These are phyloP conservation scores for Pichia sp. DNA, from an alignment of 1,139 yeast species.

Conservation along the genomic window DNA sequence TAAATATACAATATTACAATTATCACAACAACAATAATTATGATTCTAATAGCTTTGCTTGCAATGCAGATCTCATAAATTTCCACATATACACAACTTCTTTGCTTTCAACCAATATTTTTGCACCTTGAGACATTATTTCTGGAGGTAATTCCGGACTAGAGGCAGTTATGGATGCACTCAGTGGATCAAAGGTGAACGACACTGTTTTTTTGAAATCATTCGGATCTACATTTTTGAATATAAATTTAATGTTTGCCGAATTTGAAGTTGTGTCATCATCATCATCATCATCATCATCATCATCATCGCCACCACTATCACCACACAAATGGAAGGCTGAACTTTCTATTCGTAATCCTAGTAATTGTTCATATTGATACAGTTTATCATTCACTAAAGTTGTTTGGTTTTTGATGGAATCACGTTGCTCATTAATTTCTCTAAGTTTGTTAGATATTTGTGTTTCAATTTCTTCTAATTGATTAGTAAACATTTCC, in stretches of 20 bases:
- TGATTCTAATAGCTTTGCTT: background rate
- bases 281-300: constrained; percentile 23
- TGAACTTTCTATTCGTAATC: constrained; percentile 35
- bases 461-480: constrained; percentile 19
- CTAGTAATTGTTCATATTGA: constrained; percentile 43
- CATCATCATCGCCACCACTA: constrained; percentile 19
- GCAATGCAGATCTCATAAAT: constrained; percentile 28
- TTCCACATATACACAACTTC: constrained; percentile 41
- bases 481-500: constrained; percentile 17
- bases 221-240: constrained; percentile 43
- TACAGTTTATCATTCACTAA: constrained; percentile 32
- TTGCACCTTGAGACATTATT: constrained; percentile 13
- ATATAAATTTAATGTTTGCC: constrained; percentile 36
- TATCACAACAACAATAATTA: background rate
- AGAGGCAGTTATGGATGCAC: constrained; percentile 33
- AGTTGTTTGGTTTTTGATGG: constrained; percentile 22
- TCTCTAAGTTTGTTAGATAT: constrained; percentile 18
- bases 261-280: constrained; percentile 21
- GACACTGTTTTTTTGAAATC: constrained; percentile 39
- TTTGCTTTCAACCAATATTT: constrained; percentile 34
- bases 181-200: constrained; percentile 36
- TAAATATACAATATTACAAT: background rate
- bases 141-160: constrained; percentile 29
- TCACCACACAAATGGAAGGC: background rate
- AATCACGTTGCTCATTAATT: constrained; percentile 21